Conservation (phyloP, 371 early-diverging fungal genomes). For the Mucor piriformis region DNA sequence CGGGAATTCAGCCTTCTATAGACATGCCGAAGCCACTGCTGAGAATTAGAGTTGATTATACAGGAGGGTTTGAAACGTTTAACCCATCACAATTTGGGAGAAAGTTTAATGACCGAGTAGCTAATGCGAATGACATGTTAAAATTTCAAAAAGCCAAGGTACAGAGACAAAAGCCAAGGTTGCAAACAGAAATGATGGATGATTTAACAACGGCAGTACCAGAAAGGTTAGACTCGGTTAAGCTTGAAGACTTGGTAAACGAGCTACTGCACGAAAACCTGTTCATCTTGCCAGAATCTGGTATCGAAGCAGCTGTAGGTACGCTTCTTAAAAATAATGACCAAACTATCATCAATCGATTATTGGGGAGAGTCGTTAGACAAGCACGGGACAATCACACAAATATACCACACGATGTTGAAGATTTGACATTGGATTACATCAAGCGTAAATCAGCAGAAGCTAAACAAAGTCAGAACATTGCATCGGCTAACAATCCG, state of each 20-base stretch:
- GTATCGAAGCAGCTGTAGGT: constrained; percentile 78
- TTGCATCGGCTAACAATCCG: not conserved
- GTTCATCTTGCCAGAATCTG: constrained; percentile 76
- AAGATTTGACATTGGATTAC: constrained; percentile 18
- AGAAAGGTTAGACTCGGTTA: constrained; percentile 66
- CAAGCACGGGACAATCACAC: constrained; percentile 10
- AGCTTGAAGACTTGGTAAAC: constrained; percentile 76
- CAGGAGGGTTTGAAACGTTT: constrained; percentile 78
- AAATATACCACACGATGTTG: constrained; percentile 10
- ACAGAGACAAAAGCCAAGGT: not conserved
- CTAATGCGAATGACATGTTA: constrained; percentile 95
- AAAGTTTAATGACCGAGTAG: constrained; percentile 81
- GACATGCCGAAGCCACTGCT: constrained; percentile 75
- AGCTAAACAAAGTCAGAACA: constrained; percentile 11
- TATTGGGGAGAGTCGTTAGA: constrained; percentile 23
- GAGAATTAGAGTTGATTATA: constrained; percentile 86
- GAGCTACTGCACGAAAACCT: constrained; percentile 74
- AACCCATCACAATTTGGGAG: constrained; percentile 88
- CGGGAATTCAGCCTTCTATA: constrained; percentile 18
- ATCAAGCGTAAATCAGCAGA: constrained; percentile 20
- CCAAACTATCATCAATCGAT: constrained; percentile 72
- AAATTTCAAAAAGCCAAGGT: constrained; percentile 59
- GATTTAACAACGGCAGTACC: constrained; percentile 43
- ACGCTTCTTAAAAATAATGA: constrained; percentile 91
- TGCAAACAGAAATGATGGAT: constrained; percentile 14